Evolutionary conservation across 768 basidiomycete genomes (phyloP), one percentile per base, ranked within the genome.

Genomic region (Agaricus sinodeliciosus): DNA sequence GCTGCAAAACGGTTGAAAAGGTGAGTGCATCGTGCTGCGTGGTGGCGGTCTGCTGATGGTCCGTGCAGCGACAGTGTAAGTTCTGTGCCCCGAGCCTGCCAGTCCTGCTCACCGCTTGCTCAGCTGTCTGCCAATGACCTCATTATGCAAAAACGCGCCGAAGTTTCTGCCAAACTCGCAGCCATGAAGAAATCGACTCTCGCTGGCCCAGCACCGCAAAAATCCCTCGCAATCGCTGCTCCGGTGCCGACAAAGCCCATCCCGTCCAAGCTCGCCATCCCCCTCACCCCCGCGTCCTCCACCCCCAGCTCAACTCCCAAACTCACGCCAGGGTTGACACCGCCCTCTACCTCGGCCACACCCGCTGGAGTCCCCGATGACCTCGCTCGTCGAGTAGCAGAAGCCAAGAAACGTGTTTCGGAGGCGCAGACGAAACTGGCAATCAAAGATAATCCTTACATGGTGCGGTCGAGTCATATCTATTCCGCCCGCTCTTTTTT

Each of bases 141-240:
- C 60, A 90, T 92, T 50, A 85, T 86, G 18, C 86, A 87, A 68
- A 90, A 89, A 68, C 78, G 84, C 36, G 88, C 90, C 5, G 87
- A 92, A 67, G 84, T 94, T 56, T 77, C 86, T 9, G 91, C 92
- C 13, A 93, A 91, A 65, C 75, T 90, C 19, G 91, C 91, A 2
- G 82, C 83, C 2, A 85, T 90, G 78, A 81, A 77, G 65, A 74
- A 67, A 42, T 66, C 66, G 18, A 65, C 69, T 1, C 55, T 73
- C 28, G 67, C 68, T 2, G 57, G 58, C 48, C 61, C 26, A 22
- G 60, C 53, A 9, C 43, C 43, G 35, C n/a, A 35, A 45, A 35
- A 51, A 12, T 37, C 55, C 16, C 52, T 49, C 22, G 58, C 63
- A 16, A 67, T 79, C 46, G 71, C 74, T 42, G 73, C 73, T 0